Percentiles rank a stretch among this genome's conserved stretches.
Conservation (phyloP, 345 rosid species). For the Pugionium cornutum region DNA sequence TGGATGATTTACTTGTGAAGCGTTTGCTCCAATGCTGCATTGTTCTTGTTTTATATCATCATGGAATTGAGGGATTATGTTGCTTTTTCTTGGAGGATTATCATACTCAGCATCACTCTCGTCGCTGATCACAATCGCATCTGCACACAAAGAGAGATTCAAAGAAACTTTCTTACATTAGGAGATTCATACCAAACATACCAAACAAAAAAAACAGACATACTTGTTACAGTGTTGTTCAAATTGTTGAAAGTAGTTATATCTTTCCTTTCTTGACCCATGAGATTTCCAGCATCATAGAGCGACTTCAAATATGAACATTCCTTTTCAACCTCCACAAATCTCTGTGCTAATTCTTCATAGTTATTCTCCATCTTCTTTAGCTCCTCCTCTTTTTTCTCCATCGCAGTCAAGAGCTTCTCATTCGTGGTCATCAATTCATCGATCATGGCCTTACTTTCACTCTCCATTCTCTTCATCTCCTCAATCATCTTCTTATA, state of each 20-base stretch:
- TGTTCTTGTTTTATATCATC: conserved; percentile 12
- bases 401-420: conserved; percentile 2
- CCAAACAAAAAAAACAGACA: neutral
- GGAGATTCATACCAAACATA: neutral
- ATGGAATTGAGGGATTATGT: neutral
- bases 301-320: neutral
- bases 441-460: neutral
- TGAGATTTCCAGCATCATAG: neutral
- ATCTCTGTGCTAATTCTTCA: conserved; percentile 7
- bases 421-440: conserved; percentile 1
- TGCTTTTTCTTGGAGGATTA: neutral
- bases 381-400: neutral
- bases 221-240: neutral
- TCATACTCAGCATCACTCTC: conserved; percentile 24
- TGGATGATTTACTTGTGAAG: neutral
- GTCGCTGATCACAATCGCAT: conserved; percentile 23
- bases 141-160: conserved; percentile 18
- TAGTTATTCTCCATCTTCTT: neutral
- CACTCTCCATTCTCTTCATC: conserved; percentile 14
- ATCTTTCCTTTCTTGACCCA: no score
- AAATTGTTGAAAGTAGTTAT: no score
- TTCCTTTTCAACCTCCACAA: neutral
- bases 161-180: neutral
- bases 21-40: neutral
- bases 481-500: conserved; percentile 11